These are phyloP conservation scores for Trichosporon sp. DNA, from an alignment of 1,284 basidiomycete genomes.

Conservation along the genomic window DNA sequence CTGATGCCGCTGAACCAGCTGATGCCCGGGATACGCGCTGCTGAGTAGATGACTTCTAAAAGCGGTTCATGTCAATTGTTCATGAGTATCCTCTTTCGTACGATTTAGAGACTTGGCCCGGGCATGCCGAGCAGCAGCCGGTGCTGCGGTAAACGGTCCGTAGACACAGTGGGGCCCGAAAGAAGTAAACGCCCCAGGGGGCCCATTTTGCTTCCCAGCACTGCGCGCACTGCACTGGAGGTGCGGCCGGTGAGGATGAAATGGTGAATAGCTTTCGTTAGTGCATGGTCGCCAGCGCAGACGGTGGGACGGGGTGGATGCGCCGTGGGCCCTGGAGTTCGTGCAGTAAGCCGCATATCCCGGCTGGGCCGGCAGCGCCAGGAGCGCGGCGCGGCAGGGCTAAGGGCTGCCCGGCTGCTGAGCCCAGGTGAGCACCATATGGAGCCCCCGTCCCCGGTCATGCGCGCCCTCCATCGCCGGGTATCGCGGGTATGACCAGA, in stretches of 20 bases:
- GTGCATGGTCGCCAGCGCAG: background rate
- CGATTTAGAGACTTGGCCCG: background rate
- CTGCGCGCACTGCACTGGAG: no score
- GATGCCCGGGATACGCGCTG: background rate
- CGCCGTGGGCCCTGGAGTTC: slow-evolving; percentile 1
- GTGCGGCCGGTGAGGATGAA: background rate
- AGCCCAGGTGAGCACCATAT: background rate
- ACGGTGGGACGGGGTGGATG: slow-evolving; percentile 8
- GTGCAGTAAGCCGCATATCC: background rate
- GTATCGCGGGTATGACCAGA: slow-evolving; percentile 1
- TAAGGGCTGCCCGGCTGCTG: no score
- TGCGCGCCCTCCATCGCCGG: background rate
- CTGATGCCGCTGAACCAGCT: background rate
- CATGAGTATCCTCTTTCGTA: background rate
- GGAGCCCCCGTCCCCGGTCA: slow-evolving; percentile 2
- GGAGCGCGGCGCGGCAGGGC: no score
- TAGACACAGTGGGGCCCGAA: background rate
- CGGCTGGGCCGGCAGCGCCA: background rate
- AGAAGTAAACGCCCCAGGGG: background rate
- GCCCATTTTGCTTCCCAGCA: background rate
- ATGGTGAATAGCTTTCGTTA: background rate
- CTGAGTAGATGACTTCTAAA: background rate
- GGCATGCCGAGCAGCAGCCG: no score
- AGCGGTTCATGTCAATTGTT: background rate
- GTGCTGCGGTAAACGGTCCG: no score